phyloP scores from a whole-genome alignment of 352 stramenopile genomes.

The Phytophthora sojae region DNA sequence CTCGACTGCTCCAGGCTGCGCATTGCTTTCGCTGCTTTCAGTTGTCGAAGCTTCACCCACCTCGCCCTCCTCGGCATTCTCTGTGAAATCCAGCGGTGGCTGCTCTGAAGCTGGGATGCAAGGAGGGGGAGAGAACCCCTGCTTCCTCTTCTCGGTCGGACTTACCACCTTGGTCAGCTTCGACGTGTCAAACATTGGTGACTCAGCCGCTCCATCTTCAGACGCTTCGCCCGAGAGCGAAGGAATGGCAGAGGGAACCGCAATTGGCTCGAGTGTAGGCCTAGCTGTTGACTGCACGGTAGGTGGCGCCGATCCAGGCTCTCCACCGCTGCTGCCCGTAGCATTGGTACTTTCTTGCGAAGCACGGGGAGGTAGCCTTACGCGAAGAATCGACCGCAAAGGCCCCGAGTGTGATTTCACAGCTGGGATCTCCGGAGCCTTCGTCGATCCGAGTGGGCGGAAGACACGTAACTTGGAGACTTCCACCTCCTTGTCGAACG shows the following conservation, averaged over 20 bases:
- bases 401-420: constrained; percentile 22
- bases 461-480: constrained; percentile 44
- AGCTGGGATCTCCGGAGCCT: constrained; percentile 17
- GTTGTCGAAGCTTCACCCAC: not conserved
- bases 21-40: not conserved
- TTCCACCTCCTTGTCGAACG: constrained; percentile 50
- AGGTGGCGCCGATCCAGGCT: constrained; percentile 14
- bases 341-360: constrained; percentile 2
- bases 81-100: constrained; percentile 35
- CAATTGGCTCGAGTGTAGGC: constrained; percentile 29
- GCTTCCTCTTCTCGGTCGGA: constrained; percentile 41
- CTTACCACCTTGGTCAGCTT: constrained; percentile 42
- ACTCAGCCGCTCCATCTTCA: constrained; percentile 27
- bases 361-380: constrained; percentile 7
- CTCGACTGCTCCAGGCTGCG: not conserved
- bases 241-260: constrained; percentile 16
- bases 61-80: constrained; percentile 25
- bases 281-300: constrained; percentile 28
- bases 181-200: constrained; percentile 31
- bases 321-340: not conserved
- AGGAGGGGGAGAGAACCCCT: constrained; percentile 30
- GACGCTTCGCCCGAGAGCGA: constrained; percentile 10
- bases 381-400: constrained; percentile 41
- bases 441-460: constrained; percentile 24
- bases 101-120: constrained; percentile 38